A percentile compares a stretch with the other conserved stretches of the same genome.
phyloP scores from a whole-genome alignment of 768 basidiomycete species.

The Boletus vermiculosoides region DNA sequence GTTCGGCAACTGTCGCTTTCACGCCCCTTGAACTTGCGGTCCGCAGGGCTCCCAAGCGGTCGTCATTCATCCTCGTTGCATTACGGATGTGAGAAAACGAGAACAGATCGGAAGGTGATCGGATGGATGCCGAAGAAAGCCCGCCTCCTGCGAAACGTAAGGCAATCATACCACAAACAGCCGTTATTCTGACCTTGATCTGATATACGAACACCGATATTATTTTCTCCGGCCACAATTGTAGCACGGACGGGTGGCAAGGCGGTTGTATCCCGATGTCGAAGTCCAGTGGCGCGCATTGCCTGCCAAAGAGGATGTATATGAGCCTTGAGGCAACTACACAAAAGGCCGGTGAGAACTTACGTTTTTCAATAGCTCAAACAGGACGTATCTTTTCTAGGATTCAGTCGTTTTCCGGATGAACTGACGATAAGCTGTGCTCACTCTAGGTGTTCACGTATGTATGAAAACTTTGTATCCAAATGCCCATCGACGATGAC shows the following conservation, averaged over 20 bases:
- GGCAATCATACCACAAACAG: background rate
- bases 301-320: conserved; percentile 43
- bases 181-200: conserved; percentile 65
- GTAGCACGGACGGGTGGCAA: conserved; percentile 72
- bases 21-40: conserved; percentile 62
- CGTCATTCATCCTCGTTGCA: conserved; percentile 62
- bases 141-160: conserved; percentile 60
- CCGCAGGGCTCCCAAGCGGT: conserved; percentile 67
- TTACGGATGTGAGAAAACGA: conserved; percentile 88
- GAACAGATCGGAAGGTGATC: conserved; percentile 73
- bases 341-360: conserved; percentile 22
- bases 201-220: conserved; percentile 83
- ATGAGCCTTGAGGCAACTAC: background rate
- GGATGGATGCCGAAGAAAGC: conserved; percentile 51
- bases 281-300: conserved; percentile 63
- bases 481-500: conserved; percentile 72
- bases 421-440: conserved; percentile 20
- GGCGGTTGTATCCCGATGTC: conserved; percentile 41
- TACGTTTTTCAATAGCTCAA: conserved; percentile 89
- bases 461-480: conserved; percentile 74
- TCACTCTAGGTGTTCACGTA: conserved; percentile 83
- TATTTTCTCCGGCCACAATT: conserved; percentile 68
- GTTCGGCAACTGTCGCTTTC: conserved; percentile 78
- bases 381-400: conserved; percentile 70
- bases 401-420: background rate